Conservation (phyloP, 148 eudicot species). For the Nyssa sinensis region DNA sequence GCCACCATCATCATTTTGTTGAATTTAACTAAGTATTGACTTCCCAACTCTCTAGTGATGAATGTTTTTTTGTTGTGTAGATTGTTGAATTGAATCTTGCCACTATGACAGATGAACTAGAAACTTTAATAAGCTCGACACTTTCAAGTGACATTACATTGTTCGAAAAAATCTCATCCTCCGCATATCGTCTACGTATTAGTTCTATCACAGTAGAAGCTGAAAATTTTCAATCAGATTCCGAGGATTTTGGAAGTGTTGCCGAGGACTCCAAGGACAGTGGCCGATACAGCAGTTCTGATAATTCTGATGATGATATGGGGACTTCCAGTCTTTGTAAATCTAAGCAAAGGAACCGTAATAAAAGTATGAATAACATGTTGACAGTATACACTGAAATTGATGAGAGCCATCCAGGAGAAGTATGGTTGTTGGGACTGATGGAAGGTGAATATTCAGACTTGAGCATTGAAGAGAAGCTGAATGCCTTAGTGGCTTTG, state of each 20-base stretch:
- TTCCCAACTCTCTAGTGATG: slow-evolving; percentile 7
- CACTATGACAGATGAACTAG: slow-evolving; percentile 47
- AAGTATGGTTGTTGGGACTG: slow-evolving; percentile 84
- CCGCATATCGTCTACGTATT: slow-evolving; percentile 73
- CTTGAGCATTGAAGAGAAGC: slow-evolving; percentile 84
- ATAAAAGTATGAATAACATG: slow-evolving; percentile 23
- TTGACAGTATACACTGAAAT: slow-evolving; percentile 53
- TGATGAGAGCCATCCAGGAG: slow-evolving; percentile 94
- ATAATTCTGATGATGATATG: slow-evolving; percentile 56
- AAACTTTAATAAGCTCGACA: slow-evolving; percentile 55
- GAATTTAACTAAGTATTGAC: not conserved
- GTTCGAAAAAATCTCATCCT: slow-evolving; percentile 80
- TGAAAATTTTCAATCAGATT: slow-evolving; percentile 56
- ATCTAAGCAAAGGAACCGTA: slow-evolving; percentile 20
- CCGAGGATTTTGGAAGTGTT: slow-evolving; percentile 72
- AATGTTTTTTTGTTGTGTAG: slow-evolving; percentile 38
- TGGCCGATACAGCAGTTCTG: slow-evolving; percentile 33
- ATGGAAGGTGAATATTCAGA: slow-evolving; percentile 95
- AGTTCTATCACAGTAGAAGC: slow-evolving; percentile 41
- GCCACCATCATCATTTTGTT: not conserved
- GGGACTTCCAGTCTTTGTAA: slow-evolving; percentile 33
- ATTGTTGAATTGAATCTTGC: slow-evolving; percentile 62
- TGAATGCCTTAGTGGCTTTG: slow-evolving; percentile 66
- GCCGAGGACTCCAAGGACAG: slow-evolving; percentile 51
- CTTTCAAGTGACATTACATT: slow-evolving; percentile 87